Evolutionary conservation across 805 yeast species (phyloP).

Genomic region (Pichia heedii): DNA sequence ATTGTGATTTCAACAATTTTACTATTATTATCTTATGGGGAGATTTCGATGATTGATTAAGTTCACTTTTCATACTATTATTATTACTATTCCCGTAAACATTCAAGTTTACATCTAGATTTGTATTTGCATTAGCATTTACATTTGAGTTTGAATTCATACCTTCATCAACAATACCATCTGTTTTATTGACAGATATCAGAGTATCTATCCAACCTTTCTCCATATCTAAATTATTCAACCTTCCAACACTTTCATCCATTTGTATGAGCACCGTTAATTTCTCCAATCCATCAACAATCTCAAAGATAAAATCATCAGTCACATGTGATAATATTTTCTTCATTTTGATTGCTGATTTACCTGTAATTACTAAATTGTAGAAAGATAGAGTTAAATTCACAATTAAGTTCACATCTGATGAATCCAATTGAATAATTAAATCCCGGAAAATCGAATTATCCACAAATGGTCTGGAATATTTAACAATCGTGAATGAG

Average conservation of each 20-base stretch:
- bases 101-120: no score
- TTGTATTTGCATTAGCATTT: no score
- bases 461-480: constrained; percentile 42
- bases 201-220: constrained; percentile 21
- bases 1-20: constrained; percentile 33
- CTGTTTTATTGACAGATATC: constrained; percentile 12
- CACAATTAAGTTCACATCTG: constrained; percentile 26
- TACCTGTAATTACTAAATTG: constrained; percentile 17
- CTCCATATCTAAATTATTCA: constrained; percentile 25
- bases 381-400: constrained; percentile 24
- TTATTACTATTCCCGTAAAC: no score
- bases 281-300: constrained; percentile 8
- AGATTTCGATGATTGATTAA: not conserved
- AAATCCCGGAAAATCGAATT: constrained; percentile 26
- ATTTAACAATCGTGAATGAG: constrained; percentile 21
- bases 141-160: no score
- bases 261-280: constrained; percentile 18
- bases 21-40: constrained; percentile 29
- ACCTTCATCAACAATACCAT: no score
- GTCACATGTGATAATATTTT: constrained; percentile 15
- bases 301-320: constrained; percentile 22
- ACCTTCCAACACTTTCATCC: constrained; percentile 12
- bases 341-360: constrained; percentile 20
- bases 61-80: no score
- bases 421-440: constrained; percentile 32